Evolutionary conservation across 1,284 basidiomycete species (phyloP).

Genomic region (Malassezia pachydermatis): DNA sequence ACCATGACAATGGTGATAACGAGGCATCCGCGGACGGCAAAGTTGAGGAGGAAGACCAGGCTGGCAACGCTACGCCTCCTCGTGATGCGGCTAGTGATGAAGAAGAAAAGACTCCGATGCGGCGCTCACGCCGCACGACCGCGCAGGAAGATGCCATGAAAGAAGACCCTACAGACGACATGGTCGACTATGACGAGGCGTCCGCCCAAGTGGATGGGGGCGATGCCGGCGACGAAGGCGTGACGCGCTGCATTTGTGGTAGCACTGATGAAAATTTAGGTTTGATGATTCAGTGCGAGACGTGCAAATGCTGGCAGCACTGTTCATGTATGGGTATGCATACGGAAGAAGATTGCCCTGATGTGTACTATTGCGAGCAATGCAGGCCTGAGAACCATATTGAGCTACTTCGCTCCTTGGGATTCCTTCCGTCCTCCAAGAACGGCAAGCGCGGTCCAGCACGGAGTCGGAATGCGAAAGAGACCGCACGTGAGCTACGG

Average conservation of each 20-base stretch:
- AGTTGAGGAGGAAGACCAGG: not conserved
- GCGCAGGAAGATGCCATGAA: not conserved
- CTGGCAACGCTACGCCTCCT: too few species aligned
- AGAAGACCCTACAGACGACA: not conserved
- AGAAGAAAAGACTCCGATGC: not conserved
- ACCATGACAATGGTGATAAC: not conserved
- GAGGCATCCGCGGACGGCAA: not conserved
- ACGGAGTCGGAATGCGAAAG: constrained; percentile 20
- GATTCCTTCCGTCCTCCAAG: constrained; percentile 28
- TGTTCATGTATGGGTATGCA: constrained; percentile 90
- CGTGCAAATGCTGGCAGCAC: constrained; percentile 95
- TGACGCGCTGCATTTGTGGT: constrained; percentile 89
- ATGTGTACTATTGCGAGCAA: constrained; percentile 74
- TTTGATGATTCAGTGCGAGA: constrained; percentile 97
- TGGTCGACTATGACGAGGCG: constrained; percentile 4
- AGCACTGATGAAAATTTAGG: constrained; percentile 56
- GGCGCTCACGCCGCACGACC: constrained; percentile 4
- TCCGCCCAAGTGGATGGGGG: constrained; percentile 48
- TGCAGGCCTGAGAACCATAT: constrained; percentile 77
- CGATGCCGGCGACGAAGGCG: constrained; percentile 62
- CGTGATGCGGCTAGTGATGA: not conserved
- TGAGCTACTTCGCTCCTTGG: constrained; percentile 38
- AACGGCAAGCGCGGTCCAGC: constrained; percentile 29
- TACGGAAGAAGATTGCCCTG: constrained; percentile 60
- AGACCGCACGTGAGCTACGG: constrained; percentile 34